These are phyloP conservation scores for Platanus orientalis DNA, from an alignment of 164 flowering plant species.

Conservation along the genomic window DNA sequence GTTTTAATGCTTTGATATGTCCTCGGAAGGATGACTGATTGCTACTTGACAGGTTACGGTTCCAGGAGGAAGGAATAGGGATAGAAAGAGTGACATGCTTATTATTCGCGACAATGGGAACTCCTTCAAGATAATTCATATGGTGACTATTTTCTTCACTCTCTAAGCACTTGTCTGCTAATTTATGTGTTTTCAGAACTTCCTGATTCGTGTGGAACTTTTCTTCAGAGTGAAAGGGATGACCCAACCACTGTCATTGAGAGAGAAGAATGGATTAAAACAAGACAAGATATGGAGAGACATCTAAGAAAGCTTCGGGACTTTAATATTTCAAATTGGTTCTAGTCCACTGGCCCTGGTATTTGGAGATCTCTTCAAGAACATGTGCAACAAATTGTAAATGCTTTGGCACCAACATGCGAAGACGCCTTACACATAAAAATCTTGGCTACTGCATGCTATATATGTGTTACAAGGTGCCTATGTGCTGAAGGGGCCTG, in stretches of 20 bases:
- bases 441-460: too few species aligned
- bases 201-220: constrained; percentile 6
- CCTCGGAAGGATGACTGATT: neutral
- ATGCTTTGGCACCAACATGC: neutral
- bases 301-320: constrained; percentile 88
- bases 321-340: constrained; percentile 84
- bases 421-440: too few species aligned
- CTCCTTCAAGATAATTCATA: constrained; percentile 72
- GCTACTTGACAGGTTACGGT: constrained; percentile 55
- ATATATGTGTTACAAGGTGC: too few species aligned
- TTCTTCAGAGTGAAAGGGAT: constrained; percentile 60
- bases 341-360: constrained; percentile 26
- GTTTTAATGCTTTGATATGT: neutral
- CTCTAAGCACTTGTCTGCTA: neutral
- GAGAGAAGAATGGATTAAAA: constrained; percentile 80
- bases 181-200: neutral
- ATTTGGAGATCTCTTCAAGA: neutral
- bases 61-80: constrained; percentile 77
- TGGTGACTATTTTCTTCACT: constrained; percentile 32
- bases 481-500: too few species aligned
- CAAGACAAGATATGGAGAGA: constrained; percentile 82
- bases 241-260: constrained; percentile 77
- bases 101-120: constrained; percentile 74
- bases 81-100: constrained; percentile 74
- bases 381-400: neutral